phyloP scores from a whole-genome alignment of 192 early-diverging fungal genomes.

The Phycomyces nitens region DNA sequence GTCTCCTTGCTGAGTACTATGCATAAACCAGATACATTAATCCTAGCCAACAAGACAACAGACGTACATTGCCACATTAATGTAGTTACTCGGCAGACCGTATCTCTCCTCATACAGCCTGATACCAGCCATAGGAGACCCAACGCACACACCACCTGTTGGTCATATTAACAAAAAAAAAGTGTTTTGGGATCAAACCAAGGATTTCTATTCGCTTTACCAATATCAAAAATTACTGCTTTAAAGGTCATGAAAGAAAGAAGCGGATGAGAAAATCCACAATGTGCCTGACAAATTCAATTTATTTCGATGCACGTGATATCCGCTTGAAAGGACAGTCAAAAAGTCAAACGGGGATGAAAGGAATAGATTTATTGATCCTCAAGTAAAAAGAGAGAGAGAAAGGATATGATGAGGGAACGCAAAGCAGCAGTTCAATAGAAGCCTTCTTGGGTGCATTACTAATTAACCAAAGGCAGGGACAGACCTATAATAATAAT shows the following conservation, averaged over 20 bases:
- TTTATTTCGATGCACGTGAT: not conserved
- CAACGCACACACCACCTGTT: constrained; percentile 76
- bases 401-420: not conserved
- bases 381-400: not conserved
- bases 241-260: constrained; percentile 38
- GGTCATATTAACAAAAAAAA: no score
- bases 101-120: constrained; percentile 59
- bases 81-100: constrained; percentile 73
- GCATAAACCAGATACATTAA: not conserved
- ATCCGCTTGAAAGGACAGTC: not conserved
- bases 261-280: constrained; percentile 1
- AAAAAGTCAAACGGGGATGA: not conserved
- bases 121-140: constrained; percentile 78
- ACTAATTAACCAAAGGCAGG: constrained; percentile 10
- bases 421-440: no score
- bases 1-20: constrained; percentile 35
- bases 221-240: constrained; percentile 85
- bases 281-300: constrained; percentile 1
- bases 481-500: constrained; percentile 1
- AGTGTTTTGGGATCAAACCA: no score
- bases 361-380: not conserved
- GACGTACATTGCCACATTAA: constrained; percentile 74
- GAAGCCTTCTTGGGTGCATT: not conserved
- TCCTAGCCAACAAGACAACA: not conserved
- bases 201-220: constrained; percentile 2